Evolutionary conservation across 345 rosid species (phyloP), one percentile per base, ranked within the genome.

Genomic region (Carallia pectinifolia): DNA sequence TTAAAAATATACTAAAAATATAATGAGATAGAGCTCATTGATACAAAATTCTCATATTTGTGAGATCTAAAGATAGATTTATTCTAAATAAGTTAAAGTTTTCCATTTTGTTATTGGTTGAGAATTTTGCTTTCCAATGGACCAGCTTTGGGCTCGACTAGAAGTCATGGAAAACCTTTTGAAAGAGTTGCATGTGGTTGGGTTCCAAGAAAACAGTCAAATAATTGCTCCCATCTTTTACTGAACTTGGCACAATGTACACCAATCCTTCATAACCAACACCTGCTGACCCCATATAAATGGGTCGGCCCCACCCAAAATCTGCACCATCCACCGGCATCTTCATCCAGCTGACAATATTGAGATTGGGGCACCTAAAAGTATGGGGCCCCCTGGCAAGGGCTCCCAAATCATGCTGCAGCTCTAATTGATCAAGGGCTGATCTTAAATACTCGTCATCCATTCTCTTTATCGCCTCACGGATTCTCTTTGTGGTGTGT

Each of bases 391-490:
- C 61, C 36, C 56, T 56, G 68, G 9, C 47, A 1, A 62, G 3
- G 5, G 64, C 54, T 8, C 8, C 50, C 0, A 62, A 10, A 4
- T 71, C 80, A 16, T 8, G 13, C 33, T 10, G 62, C 12, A 58
- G 53, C 50, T 66, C 19, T 39, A 66, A 23, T 8, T 38, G 44
- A 61, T 76, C 79, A 8, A 62, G 31, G 1, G 69, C 61, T 34
- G 88, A 85, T 52, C 88, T 82, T 71, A 85, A 61, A 73, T 87
- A 83, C n/a, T 62, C 66, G 48, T 79, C 71, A 17, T 82, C 66
- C 79, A 72, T 81, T 58, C 72, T 72, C 62, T 39, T 72, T 53
- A 71, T 5, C 1, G 69, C 44, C 53, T 8, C 6, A 6, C 71
- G 79, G 30, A 86, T 75, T 65, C 68, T 76, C 53, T 76, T 78